Evolutionary conservation across 163 green algal genomes (phyloP), one percentile per base, ranked within the genome.

Genomic region (Chlamydomonas reinhardtii): DNA sequence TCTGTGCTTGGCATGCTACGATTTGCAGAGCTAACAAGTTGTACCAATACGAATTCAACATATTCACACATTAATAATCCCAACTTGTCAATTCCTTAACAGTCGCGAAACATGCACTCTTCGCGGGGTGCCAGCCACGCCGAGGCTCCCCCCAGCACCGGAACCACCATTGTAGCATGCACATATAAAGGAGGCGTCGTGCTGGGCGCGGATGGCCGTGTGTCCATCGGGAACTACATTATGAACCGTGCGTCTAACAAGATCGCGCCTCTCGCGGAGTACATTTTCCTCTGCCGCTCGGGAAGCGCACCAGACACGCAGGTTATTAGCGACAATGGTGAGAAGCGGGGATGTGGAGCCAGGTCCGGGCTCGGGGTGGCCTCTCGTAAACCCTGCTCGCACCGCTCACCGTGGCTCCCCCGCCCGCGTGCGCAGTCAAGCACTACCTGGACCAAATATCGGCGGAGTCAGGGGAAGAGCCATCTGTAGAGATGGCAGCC

Each of bases 231-330:
- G 24, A 97, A 91, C 65, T 99, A 99, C 88, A 91, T 99, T 31
- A 96, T 89, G 37, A 99, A 99, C 89, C 91, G 97, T 29, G 97
- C 96, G 19, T 97, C 94, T 52, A 96, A 99, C 93, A 99, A 99
- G 91, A 96, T 99, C 52, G 97, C 95, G 9, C 89, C 93, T 16
- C 86, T 99, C 12, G 91, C 92, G 34, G 96, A 98, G 59, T 94
- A 91, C 70, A 94, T 98, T 6, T 99, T 92, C 89, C 87, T 99
- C 64, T 86, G 97, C 65, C 82, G 97, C 31, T 99, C 97, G 5
- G 97, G 97, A 9, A 98, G 94, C 66, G 97, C 97, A 31, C 94
- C 96, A n/a, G 95, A 99, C 86, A 98, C 95, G 6, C 96, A 99
- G 80, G 92, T 93, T 8, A 92, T 99, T 20, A 93, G 92, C 32